Conservation (phyloP, 2,329 filamentous ascomycete genomes). For the Podosphaera xanthii region DNA sequence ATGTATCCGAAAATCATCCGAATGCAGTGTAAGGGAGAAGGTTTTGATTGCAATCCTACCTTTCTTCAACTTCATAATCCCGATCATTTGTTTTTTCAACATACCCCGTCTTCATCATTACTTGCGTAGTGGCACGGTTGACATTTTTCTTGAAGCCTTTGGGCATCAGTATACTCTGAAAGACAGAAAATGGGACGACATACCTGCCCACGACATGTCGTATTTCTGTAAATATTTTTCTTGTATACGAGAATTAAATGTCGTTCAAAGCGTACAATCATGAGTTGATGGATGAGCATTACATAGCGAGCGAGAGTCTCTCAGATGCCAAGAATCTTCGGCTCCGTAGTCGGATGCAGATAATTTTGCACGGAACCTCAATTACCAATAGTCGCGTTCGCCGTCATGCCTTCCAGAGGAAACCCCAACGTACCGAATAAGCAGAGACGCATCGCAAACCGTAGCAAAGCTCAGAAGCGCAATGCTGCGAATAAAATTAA, state of each 20-base stretch:
- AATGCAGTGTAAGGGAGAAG: not conserved
- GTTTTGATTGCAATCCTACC: conserved; percentile 23
- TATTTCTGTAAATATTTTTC: too few relatives aligned
- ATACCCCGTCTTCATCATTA: conserved; percentile 99
- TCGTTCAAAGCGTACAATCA: too few relatives aligned
- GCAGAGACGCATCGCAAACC: conserved; percentile 12
- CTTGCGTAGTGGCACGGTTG: conserved; percentile 95
- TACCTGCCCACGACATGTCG: too few relatives aligned
- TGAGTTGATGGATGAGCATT: too few relatives aligned
- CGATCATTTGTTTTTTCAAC: conserved; percentile 97
- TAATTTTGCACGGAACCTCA: not conserved
- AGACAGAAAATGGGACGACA: too few relatives aligned
- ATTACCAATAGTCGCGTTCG: conserved; percentile 2
- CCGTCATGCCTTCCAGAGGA: conserved; percentile 14
- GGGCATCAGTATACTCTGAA: not conserved
- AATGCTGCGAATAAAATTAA: conserved; percentile 11
- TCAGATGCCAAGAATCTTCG: too few relatives aligned
- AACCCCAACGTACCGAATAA: conserved; percentile 18
- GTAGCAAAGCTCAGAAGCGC: conserved; percentile 15
- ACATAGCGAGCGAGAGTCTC: too few relatives aligned
- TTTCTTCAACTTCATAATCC: conserved; percentile 94
- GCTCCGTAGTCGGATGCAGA: too few relatives aligned
- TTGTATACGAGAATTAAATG: too few relatives aligned
- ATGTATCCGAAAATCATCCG: not conserved
- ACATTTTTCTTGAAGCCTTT: conserved; percentile 90